phyloP scores from a whole-genome alignment of 2,329 filamentous ascomycete genomes.

The Fusarium coicis region DNA sequence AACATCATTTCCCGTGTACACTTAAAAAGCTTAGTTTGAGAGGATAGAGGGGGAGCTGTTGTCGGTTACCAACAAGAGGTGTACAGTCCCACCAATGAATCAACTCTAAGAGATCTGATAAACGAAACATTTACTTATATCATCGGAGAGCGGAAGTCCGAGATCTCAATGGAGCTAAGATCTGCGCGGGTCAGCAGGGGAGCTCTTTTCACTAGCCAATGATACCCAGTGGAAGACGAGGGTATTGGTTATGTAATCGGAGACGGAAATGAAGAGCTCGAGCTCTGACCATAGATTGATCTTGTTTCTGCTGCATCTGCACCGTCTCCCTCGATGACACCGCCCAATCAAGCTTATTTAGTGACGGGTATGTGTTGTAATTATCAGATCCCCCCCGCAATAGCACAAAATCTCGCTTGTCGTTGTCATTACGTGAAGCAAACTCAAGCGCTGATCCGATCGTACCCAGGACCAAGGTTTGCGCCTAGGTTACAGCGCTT shows the following conservation, averaged over 20 bases:
- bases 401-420: background rate
- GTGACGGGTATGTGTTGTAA: background rate
- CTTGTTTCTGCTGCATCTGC: background rate
- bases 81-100: background rate
- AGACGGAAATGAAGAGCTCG: background rate
- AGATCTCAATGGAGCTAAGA: background rate
- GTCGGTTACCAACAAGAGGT: background rate
- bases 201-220: background rate
- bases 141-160: background rate
- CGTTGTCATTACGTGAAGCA: background rate
- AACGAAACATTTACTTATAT: background rate
- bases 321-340: background rate
- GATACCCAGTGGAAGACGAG: accelerated
- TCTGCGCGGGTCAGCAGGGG: background rate
- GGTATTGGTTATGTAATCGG: background rate
- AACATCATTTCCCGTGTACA: background rate
- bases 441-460: background rate
- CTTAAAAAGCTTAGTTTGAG: background rate
- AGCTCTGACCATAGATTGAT: background rate
- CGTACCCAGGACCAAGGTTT: background rate
- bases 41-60: background rate
- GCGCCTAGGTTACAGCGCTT: background rate
- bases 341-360: background rate
- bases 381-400: background rate
- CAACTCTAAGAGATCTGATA: background rate